Percentiles rank a stretch among this genome's conserved stretches.
These are phyloP conservation scores for Sugiyamaella qingdaonensis DNA, from an alignment of 805 yeast genomes.

Conservation along the genomic window DNA sequence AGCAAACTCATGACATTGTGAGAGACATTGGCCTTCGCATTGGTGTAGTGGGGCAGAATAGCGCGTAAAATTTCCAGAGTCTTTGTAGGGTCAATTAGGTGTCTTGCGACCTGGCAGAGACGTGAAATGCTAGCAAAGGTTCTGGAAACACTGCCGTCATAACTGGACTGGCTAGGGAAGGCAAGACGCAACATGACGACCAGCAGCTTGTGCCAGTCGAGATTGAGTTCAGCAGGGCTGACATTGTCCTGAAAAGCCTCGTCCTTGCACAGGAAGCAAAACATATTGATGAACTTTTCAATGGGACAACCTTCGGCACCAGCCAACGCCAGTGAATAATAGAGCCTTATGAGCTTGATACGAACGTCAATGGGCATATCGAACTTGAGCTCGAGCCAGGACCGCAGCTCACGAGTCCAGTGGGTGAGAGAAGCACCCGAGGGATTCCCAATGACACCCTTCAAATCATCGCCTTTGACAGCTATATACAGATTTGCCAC, in stretches of 20 bases:
- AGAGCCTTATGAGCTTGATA: constrained; percentile 60
- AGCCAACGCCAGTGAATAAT: constrained; percentile 64
- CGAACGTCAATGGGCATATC: constrained; percentile 69
- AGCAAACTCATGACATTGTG: constrained; percentile 22
- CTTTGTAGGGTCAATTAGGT: constrained; percentile 22
- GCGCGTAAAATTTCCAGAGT: constrained; percentile 23
- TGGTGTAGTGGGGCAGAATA: constrained; percentile 23
- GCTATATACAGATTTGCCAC: constrained; percentile 76
- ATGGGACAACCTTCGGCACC: constrained; percentile 66
- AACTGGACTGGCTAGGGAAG: constrained; percentile 19
- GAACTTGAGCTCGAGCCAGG: constrained; percentile 73
- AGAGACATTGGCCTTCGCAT: constrained; percentile 21
- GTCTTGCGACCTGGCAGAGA: constrained; percentile 24
- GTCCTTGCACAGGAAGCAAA: constrained; percentile 54
- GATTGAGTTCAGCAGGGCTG: constrained; percentile 37
- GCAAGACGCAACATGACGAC: constrained; percentile 31
- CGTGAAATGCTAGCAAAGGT: constrained; percentile 20
- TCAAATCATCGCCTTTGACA: constrained; percentile 65
- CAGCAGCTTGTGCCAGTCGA: constrained; percentile 51
- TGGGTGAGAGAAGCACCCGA: constrained; percentile 68
- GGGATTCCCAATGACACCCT: constrained; percentile 55
- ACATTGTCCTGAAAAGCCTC: constrained; percentile 33
- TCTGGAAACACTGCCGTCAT: constrained; percentile 19
- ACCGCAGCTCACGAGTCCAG: constrained; percentile 83
- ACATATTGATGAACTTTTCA: constrained; percentile 56